These are phyloP conservation scores for Hymenoscyphus linearis DNA, from an alignment of 2,329 filamentous ascomycete species.

Conservation along the genomic window DNA sequence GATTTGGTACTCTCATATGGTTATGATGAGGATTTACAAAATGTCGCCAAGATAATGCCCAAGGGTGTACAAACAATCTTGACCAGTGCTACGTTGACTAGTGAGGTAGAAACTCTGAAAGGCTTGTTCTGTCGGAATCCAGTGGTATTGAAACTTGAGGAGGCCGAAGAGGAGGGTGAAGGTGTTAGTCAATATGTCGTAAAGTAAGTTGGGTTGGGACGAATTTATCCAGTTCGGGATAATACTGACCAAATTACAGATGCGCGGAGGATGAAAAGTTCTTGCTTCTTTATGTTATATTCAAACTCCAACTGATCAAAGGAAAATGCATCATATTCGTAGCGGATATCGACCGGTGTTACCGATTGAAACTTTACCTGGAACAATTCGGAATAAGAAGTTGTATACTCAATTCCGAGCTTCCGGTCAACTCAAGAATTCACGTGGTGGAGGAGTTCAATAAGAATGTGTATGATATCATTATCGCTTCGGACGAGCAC, in stretches of 20 bases:
- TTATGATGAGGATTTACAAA: conserved; percentile 84
- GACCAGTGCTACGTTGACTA: conserved; percentile 88
- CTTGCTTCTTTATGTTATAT: conserved; percentile 84
- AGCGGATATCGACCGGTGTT: conserved; percentile 81
- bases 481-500: conserved; percentile 91
- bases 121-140: conserved; percentile 80
- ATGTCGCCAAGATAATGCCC: conserved; percentile 70
- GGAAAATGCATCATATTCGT: conserved; percentile 87
- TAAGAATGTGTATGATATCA: conserved; percentile 92
- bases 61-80: conserved; percentile 85
- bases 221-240: not conserved
- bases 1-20: conserved; percentile 92
- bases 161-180: conserved; percentile 70
- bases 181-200: conserved; percentile 84
- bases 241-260: conserved; percentile 36
- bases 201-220: conserved; percentile 45
- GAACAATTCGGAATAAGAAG: conserved; percentile 96
- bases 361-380: conserved; percentile 88
- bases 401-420: conserved; percentile 88
- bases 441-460: conserved; percentile 98
- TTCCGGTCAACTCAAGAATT: conserved; percentile 87
- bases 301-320: conserved; percentile 89
- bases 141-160: conserved; percentile 73
- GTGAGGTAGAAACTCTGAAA: conserved; percentile 81
- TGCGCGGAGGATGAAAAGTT: conserved; percentile 98